Percentiles rank a stretch among this genome's conserved stretches.
These are phyloP conservation scores for Fonsecaea monophora DNA, from an alignment of 2,329 filamentous ascomycete genomes.

Conservation along the genomic window DNA sequence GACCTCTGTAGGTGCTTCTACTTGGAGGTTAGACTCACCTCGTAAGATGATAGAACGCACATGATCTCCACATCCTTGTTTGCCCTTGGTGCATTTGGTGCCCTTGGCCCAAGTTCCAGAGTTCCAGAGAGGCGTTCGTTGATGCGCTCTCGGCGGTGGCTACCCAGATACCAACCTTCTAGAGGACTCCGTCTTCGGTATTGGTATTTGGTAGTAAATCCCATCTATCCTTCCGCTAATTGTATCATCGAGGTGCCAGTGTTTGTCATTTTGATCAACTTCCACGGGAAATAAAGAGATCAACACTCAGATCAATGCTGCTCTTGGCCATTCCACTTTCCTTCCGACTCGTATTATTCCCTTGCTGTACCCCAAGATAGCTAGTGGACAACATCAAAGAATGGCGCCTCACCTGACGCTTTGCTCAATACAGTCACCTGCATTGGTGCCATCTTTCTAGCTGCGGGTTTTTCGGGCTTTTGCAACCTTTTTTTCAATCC, in stretches of 20 bases:
- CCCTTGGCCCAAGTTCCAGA: neutral
- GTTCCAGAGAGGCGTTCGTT: neutral
- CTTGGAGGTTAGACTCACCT: no score
- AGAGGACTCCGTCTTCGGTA: no score
- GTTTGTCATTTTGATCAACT: neutral
- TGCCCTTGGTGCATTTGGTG: neutral
- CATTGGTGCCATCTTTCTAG: conserved; percentile 12
- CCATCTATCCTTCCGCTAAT: neutral
- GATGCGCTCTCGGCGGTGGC: neutral
- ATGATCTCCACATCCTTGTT: neutral
- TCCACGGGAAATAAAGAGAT: neutral
- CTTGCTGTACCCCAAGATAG: conserved; percentile 3
- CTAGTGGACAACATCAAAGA: conserved; percentile 15
- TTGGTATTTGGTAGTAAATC: no score
- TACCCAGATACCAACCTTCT: neutral
- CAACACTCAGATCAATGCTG: neutral
- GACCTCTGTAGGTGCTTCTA: neutral
- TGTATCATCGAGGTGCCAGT: neutral
- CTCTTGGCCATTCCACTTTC: neutral
- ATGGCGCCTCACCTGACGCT: conserved; percentile 2
- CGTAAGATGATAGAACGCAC: neutral
- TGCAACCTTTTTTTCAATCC: neutral
- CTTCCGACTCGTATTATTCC: neutral
- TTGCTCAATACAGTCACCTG: conserved; percentile 16
- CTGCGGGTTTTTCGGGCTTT: conserved; percentile 19